Conservation (phyloP, 1,284 basidiomycete species). For the Irpex lacteus region DNA sequence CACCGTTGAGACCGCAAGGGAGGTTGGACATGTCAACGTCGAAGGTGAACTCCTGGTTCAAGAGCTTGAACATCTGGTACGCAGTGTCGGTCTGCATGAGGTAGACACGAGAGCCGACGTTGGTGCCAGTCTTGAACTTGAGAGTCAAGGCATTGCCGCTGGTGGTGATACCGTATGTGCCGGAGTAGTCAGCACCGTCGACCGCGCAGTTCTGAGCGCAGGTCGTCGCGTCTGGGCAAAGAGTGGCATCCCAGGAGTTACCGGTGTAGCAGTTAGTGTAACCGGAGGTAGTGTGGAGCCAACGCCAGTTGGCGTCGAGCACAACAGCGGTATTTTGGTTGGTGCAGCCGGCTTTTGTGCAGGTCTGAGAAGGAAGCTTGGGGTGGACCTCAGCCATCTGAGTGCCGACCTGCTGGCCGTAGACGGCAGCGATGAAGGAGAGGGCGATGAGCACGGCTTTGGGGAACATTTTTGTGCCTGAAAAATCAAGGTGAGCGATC, state of each 20-base stretch:
- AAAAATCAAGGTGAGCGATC: background rate
- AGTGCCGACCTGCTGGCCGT: slow-evolving; percentile 40
- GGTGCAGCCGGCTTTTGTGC: slow-evolving; percentile 28
- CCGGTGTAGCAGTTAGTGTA: slow-evolving; percentile 30
- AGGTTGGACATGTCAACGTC: slow-evolving; percentile 54
- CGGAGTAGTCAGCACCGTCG: slow-evolving; percentile 49
- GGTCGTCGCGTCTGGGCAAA: slow-evolving; percentile 30
- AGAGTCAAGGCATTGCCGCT: slow-evolving; percentile 45
- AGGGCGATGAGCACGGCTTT: slow-evolving; percentile 12
- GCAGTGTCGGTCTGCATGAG: slow-evolving; percentile 42
- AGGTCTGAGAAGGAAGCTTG: slow-evolving; percentile 35
- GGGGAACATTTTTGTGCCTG: slow-evolving; percentile 12
- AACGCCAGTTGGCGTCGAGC: slow-evolving; percentile 30
- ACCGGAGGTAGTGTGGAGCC: slow-evolving; percentile 22
- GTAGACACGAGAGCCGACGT: slow-evolving; percentile 56
- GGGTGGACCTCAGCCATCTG: slow-evolving; percentile 40
- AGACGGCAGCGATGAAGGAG: slow-evolving; percentile 29
- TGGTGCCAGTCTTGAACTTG: slow-evolving; percentile 45
- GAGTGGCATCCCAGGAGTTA: slow-evolving; percentile 26
- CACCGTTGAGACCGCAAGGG: slow-evolving; percentile 54
- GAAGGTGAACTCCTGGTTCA: slow-evolving; percentile 55
- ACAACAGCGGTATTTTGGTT: slow-evolving; percentile 15
- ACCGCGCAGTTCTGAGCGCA: slow-evolving; percentile 33
- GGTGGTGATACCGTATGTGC: slow-evolving; percentile 40
- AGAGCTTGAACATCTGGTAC: slow-evolving; percentile 50